phyloP scores from a whole-genome alignment of 129 eudicot genomes.

The Centrapalus pauciflorus region DNA sequence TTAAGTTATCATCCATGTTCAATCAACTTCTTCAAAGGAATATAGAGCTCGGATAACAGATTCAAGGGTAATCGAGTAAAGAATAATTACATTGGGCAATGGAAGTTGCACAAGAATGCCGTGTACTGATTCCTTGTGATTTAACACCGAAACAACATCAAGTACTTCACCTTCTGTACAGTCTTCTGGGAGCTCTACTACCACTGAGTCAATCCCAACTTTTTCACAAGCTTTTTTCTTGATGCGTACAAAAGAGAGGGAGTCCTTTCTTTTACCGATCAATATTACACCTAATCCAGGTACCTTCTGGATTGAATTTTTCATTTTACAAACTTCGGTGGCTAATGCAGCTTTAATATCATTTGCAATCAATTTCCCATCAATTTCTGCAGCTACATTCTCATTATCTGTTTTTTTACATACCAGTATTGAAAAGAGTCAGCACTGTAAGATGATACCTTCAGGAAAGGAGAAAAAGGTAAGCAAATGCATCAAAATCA shows the following conservation, averaged over 20 bases:
- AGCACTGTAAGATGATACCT: neutral
- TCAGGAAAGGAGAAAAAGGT: neutral
- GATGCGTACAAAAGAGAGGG: constrained; percentile 34
- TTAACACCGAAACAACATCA: constrained; percentile 26
- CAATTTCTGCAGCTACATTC: constrained; percentile 23
- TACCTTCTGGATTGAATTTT: constrained; percentile 22
- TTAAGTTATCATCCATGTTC: neutral
- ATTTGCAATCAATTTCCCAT: constrained; percentile 43
- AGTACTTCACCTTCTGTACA: constrained; percentile 31
- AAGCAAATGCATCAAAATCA: no score
- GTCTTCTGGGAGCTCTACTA: constrained; percentile 32
- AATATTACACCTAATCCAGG: constrained; percentile 47
- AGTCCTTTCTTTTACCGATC: constrained; percentile 48
- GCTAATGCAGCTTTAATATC: constrained; percentile 36
- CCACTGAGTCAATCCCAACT: constrained; percentile 37
- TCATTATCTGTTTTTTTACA: constrained; percentile 24
- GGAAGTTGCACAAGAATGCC: constrained; percentile 64
- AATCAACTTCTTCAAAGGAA: neutral
- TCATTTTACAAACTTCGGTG: constrained; percentile 32
- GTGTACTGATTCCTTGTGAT: constrained; percentile 37
- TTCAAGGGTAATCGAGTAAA: constrained; percentile 8
- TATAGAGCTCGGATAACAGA: neutral
- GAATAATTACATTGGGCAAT: constrained; percentile 39
- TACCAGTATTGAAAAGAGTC: neutral
- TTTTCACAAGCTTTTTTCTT: constrained; percentile 49